Evolutionary conservation across 495 filamentous ascomycete species (phyloP).

Genomic region (Neurospora sp.): DNA sequence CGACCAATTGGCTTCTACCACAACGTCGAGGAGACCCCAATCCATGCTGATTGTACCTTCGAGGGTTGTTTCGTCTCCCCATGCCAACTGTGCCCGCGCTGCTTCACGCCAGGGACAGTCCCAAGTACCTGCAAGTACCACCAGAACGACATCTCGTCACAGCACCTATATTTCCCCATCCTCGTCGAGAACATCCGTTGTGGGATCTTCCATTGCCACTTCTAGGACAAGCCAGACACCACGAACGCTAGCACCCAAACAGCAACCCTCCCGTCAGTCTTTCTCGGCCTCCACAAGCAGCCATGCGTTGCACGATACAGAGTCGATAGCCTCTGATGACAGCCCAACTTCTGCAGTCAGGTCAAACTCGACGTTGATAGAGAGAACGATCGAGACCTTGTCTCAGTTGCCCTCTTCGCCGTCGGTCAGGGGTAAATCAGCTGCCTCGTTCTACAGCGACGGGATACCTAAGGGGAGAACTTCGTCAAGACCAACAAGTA

Average conservation of each 20-base stretch:
- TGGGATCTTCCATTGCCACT: neutral
- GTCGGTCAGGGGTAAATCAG: slow-evolving; percentile 27
- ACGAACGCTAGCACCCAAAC: neutral
- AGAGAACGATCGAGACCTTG: slow-evolving; percentile 40
- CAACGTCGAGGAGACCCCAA: slow-evolving; percentile 4
- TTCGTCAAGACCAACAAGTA: slow-evolving; percentile 27
- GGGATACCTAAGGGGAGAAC: slow-evolving; percentile 11
- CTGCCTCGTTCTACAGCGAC: slow-evolving; percentile 27
- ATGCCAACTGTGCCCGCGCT: neutral
- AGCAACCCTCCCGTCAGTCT: neutral
- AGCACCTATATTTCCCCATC: neutral
- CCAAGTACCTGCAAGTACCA: neutral
- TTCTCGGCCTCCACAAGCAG: neutral
- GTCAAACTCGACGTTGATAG: slow-evolving; percentile 4
- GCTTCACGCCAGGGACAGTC: neutral
- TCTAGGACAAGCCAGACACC: neutral
- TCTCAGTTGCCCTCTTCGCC: slow-evolving; percentile 38
- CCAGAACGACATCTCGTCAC: neutral
- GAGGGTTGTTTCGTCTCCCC: slow-evolving; percentile 18
- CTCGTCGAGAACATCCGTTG: neutral
- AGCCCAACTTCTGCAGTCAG: neutral
- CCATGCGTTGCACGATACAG: neutral
- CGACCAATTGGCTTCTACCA: slow-evolving; percentile 26
- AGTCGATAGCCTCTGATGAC: neutral
- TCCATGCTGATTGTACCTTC: neutral